Conservation (phyloP, 2,329 filamentous ascomycete genomes). For the Lasiodiplodia theobromae region DNA sequence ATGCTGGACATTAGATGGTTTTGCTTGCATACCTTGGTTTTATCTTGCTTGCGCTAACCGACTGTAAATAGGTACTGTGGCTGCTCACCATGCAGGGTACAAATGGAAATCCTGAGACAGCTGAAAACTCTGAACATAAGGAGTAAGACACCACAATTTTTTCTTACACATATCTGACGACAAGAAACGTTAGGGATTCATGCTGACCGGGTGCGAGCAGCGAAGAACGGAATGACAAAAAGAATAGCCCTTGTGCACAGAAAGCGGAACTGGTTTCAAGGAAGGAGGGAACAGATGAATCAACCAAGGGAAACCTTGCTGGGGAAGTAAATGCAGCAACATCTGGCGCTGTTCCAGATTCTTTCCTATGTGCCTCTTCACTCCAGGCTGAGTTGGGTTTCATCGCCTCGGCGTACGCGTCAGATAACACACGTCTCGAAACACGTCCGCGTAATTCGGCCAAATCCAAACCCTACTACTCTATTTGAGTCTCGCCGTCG, state of each 20-base stretch:
- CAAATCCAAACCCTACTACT: background rate
- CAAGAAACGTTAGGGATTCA: background rate
- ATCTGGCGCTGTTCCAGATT: too few relatives aligned
- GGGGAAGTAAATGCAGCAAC: too few relatives aligned
- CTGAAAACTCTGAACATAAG: background rate
- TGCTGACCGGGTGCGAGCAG: background rate
- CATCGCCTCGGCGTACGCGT: background rate
- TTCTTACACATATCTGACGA: background rate
- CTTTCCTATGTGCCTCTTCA: too few relatives aligned
- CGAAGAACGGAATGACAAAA: background rate
- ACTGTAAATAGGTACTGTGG: background rate
- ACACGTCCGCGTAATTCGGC: background rate
- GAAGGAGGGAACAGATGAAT: background rate
- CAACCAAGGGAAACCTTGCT: background rate
- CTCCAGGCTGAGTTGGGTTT: background rate
- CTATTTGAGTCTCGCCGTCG: background rate
- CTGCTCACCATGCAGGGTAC: background rate
- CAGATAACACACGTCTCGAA: background rate
- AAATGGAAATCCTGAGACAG: conserved; percentile 16
- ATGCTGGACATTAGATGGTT: background rate
- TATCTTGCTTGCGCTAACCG: background rate
- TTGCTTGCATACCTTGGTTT: background rate
- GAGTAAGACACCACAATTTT: background rate
- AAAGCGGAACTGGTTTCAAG: background rate
- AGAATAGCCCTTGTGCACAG: background rate